Evolutionary conservation across 1,284 basidiomycete species (phyloP).

Genomic region (Anthracocystis setariae): DNA sequence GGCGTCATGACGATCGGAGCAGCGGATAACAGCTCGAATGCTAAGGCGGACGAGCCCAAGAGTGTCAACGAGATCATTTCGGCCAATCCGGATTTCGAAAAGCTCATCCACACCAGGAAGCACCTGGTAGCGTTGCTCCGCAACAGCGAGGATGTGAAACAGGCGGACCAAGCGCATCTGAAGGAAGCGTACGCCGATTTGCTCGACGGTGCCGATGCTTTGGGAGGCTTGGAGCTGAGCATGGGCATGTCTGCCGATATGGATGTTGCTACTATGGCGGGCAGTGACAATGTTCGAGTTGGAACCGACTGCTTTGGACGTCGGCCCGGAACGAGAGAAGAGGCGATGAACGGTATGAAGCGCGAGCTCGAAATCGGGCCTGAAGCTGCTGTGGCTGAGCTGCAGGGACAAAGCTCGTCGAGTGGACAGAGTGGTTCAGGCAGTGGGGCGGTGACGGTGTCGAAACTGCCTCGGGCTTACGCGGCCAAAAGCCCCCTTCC

Average conservation of each 20-base stretch:
- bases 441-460: neutral
- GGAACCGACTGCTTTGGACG: slow-evolving; percentile 90
- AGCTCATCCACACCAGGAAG: slow-evolving; percentile 75
- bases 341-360: slow-evolving; percentile 58
- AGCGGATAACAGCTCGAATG: slow-evolving; percentile 59
- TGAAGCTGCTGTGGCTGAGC: slow-evolving; percentile 35
- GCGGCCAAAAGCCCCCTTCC: slow-evolving; percentile 36
- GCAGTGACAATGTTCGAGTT: slow-evolving; percentile 87
- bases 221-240: slow-evolving; percentile 79
- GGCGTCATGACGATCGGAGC: slow-evolving; percentile 98
- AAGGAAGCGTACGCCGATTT: slow-evolving; percentile 39
- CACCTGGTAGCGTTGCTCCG: slow-evolving; percentile 71
- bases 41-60: slow-evolving; percentile 74
- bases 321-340: slow-evolving; percentile 57
- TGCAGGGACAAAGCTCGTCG: slow-evolving; percentile 9
- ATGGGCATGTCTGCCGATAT: slow-evolving; percentile 99
- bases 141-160: slow-evolving; percentile 13
- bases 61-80: slow-evolving; percentile 71
- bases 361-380: slow-evolving; percentile 50
- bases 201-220: slow-evolving; percentile 57
- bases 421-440: slow-evolving; percentile 1
- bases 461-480: slow-evolving; percentile 23
- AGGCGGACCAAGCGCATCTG: slow-evolving; percentile 21
- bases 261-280: slow-evolving; percentile 82
- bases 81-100: slow-evolving; percentile 85